phyloP scores from a whole-genome alignment of 2,329 filamentous ascomycete genomes.

The Alternaria panax region DNA sequence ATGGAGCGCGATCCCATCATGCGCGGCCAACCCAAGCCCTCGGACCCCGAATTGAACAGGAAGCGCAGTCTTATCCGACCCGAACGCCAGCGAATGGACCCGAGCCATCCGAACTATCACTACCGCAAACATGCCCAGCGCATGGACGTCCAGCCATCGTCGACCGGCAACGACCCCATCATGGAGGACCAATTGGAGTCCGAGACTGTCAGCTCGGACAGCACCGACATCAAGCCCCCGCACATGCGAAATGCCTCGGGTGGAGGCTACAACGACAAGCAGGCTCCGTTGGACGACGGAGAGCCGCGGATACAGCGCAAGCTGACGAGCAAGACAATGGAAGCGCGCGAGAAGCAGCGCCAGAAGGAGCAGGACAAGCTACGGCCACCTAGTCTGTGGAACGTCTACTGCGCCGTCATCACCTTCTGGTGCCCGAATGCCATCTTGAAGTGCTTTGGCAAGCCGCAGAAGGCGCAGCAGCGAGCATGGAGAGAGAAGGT shows the following conservation, averaged over 20 bases:
- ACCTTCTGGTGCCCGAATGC: conserved; percentile 96
- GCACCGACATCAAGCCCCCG: conserved; percentile 61
- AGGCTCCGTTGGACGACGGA: conserved; percentile 43
- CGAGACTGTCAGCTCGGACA: conserved; percentile 69
- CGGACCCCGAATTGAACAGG: conserved; percentile 63
- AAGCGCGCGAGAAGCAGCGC: conserved; percentile 66
- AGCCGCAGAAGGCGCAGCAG: conserved; percentile 82
- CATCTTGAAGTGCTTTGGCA: conserved; percentile 83
- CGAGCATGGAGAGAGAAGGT: conserved; percentile 98
- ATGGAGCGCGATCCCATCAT: conserved; percentile 64
- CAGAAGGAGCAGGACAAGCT: conserved; percentile 69
- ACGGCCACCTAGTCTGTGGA: conserved; percentile 88
- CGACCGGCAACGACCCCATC: conserved; percentile 90
- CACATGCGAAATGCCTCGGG: conserved; percentile 50
- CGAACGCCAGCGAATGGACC: conserved; percentile 84
- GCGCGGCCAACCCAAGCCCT: conserved; percentile 44
- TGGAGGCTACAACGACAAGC: conserved; percentile 50
- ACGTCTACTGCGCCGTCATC: conserved; percentile 89
- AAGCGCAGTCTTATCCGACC: conserved; percentile 91
- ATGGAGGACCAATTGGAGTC: conserved; percentile 70
- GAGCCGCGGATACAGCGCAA: conserved; percentile 60
- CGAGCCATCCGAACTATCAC: conserved; percentile 91
- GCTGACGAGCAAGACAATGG: conserved; percentile 66
- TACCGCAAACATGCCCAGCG: conserved; percentile 94
- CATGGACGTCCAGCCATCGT: conserved; percentile 88